Conservation (phyloP, 345 rosid genomes). For the Nasturtium officinale region DNA sequence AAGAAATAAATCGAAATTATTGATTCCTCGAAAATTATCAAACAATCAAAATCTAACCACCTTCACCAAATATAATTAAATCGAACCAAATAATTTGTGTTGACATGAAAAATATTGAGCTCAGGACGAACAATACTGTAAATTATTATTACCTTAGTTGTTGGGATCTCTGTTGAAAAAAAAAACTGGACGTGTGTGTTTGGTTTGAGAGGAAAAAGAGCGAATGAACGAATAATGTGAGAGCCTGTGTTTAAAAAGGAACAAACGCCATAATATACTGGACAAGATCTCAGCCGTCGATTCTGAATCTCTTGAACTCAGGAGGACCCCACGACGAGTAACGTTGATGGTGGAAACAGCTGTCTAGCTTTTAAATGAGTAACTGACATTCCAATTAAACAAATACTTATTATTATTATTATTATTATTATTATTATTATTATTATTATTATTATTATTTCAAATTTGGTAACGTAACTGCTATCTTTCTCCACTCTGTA, state of each 20-base stretch:
- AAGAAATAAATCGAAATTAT: too few species aligned
- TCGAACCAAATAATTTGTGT: too few species aligned
- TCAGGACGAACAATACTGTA: background rate
- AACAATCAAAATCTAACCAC: background rate
- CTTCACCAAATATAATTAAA: background rate
- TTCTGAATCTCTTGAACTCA: conserved; percentile 4
- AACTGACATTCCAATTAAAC: conserved; percentile 24
- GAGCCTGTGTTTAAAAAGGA: conserved; percentile 18
- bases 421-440: too few species aligned
- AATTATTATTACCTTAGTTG: background rate
- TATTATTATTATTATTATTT: too few species aligned
- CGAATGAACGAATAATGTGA: conserved; percentile 10
- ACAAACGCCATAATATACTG: conserved; percentile 1
- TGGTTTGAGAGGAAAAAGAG: conserved; percentile 22
- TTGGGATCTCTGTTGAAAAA: background rate
- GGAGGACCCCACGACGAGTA: conserved; percentile 40
- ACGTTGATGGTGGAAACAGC: conserved; percentile 38
- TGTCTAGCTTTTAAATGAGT: conserved; percentile 19
- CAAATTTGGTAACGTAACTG: conserved; percentile 30
- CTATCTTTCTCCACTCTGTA: conserved; percentile 19
- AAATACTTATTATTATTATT: too few species aligned
- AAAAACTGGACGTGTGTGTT: background rate
- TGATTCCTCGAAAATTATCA: background rate
- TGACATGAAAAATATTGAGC: background rate
- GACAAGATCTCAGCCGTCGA: conserved; percentile 30